Base-by-base conservation (phyloP, 345 rosid species). In the Boechera retrofracta region DNA sequence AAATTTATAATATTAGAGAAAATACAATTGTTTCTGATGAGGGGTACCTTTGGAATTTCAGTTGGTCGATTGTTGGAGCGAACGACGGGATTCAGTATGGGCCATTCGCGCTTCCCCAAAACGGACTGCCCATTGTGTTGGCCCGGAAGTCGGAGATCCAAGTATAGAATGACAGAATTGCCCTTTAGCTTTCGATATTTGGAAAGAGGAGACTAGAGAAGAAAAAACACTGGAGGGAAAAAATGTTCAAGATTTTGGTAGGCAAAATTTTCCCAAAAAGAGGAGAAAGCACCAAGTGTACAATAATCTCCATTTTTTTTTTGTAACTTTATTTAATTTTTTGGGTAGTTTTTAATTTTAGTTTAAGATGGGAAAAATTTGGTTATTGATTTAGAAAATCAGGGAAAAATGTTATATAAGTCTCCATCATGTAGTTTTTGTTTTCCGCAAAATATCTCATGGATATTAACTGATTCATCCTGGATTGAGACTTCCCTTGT, bases 51-150 rank as follows among this genome's bases (percentile, higher is more conserved):
- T 24, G 42, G 56, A n/a, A 38, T 64, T 69, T 5, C 88, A 91
- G 94, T 65, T 92, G 96, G 96, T 48, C 79, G 55, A 45, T 81
- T 47, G 85, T 74, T 78, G 88, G 92, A 72, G 54, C 81, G 7
- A 67, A 81, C 31, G 79, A 71, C 48, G 96, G 92, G 69, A 87
- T 92, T 56, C 96, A 92, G 83, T 92, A 89, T 80, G 90, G 89
- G 39, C 98, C 98, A 12, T 92, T 92, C 73, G 89, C 92, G 29
- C 90, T 92, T 76, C 98, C 98, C 69, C 86, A 86, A 71, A 84
- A 90, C 70, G 98, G 98, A 24, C 74, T 92, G 73, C 96, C 96
- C 69, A 90, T 92, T 79, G 78, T 54, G 69, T 59, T 90, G 63
- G 61, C 82, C 72, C 73, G 71, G 47, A 90, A 85, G 74, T 21